Conservation (phyloP, 139 green algal genomes). For the Tetratostichococcus sp. region DNA sequence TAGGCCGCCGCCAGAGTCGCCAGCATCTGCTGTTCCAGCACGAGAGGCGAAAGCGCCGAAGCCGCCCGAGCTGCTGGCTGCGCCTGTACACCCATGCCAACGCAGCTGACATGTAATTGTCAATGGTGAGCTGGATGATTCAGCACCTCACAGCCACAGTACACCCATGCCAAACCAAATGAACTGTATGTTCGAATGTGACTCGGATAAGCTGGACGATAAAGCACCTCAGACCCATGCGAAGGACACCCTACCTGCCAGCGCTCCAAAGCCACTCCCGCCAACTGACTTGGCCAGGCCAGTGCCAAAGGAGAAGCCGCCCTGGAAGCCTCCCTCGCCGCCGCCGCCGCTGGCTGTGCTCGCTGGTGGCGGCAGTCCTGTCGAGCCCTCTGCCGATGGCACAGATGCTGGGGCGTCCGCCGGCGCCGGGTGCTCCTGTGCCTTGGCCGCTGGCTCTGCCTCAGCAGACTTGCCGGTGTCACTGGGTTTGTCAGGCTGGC, state of each 20-base stretch:
- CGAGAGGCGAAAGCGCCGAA: neutral
- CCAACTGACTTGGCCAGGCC: neutral
- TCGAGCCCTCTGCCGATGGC: neutral
- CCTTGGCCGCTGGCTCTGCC: neutral
- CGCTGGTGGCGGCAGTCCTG: neutral
- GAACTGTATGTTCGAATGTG: no score
- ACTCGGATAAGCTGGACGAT: no score
- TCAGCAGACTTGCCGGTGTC: neutral
- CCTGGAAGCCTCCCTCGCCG: neutral
- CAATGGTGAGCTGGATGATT: no score
- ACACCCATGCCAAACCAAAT: no score
- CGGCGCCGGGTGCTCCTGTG: neutral
- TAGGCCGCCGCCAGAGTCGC: neutral
- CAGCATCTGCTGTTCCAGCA: neutral
- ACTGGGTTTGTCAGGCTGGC: no score
- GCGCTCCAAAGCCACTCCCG: constrained; percentile 13
- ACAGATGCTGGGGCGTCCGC: neutral
- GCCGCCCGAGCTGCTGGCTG: neutral
- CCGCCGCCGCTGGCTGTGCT: neutral
- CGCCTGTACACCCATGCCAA: no score
- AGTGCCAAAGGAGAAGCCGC: constrained; percentile 4
- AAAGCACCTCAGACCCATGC: no score
- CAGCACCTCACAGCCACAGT: no score
- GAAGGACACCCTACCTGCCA: neutral
- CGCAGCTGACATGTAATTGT: no score